A percentile compares a stretch with the other conserved stretches of the same genome.
These are phyloP conservation scores for Penicillium sp. DNA, from an alignment of 2,329 filamentous ascomycete genomes.

Conservation along the genomic window DNA sequence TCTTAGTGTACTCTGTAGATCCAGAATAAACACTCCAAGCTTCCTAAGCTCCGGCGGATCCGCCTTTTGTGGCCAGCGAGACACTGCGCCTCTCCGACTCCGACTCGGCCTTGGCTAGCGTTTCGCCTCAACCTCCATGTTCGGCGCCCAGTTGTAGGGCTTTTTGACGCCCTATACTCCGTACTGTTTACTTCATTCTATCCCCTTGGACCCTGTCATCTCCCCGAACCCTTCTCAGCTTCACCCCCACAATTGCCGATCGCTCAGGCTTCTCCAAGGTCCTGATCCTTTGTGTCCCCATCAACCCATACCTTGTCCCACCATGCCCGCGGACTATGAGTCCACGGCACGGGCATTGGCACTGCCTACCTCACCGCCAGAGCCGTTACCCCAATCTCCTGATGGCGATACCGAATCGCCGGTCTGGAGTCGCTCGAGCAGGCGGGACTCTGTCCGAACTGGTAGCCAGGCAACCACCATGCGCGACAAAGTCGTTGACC, in stretches of 20 bases:
- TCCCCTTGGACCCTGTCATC: not conserved
- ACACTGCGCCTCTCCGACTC: not conserved
- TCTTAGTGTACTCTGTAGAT: not conserved
- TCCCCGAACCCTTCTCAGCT: not conserved
- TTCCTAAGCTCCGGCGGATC: constrained; percentile 7
- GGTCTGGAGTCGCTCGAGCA: constrained; percentile 49
- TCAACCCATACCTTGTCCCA: constrained; percentile 9
- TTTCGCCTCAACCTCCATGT: constrained; percentile 3
- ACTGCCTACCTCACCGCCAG: constrained; percentile 45
- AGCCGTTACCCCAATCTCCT: constrained; percentile 44
- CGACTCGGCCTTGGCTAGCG: constrained; percentile 1
- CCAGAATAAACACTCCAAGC: constrained; percentile 5
- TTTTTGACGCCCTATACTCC: not conserved
- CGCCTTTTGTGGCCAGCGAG: constrained; percentile 1
- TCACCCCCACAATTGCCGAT: constrained; percentile 13
- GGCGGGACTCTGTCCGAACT: constrained; percentile 38
- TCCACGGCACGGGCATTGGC: constrained; percentile 52
- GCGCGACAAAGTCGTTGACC: constrained; percentile 39
- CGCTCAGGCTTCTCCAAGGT: constrained; percentile 14
- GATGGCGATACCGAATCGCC: constrained; percentile 40
- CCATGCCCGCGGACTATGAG: constrained; percentile 49
- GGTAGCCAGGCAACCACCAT: constrained; percentile 30
- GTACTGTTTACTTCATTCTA: not conserved
- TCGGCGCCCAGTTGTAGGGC: constrained; percentile 4
- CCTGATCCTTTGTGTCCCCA: constrained; percentile 2